Evolutionary conservation across 2,329 filamentous ascomycete genomes (phyloP).

Genomic region (Fusarium fujikuroi): DNA sequence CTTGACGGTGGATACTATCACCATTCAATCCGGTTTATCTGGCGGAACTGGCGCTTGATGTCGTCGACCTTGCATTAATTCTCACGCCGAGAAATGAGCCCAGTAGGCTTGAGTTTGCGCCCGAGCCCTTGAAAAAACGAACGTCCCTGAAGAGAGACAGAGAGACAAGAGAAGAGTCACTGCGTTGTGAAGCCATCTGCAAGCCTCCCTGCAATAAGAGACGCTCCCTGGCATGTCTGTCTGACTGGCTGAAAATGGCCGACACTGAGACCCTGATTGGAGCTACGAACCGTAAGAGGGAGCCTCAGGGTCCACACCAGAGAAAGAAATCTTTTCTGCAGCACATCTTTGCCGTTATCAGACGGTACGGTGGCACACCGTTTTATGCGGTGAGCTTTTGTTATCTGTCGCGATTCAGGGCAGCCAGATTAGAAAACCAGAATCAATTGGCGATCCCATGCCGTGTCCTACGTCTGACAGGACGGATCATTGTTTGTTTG

Average conservation of each 20-base stretch:
- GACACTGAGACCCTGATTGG: conserved; percentile 34
- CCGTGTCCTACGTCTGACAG: background rate
- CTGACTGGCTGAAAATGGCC: conserved; percentile 28
- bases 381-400: conserved; percentile 19
- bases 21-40: conserved; percentile 25
- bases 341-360: conserved; percentile 34
- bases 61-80: conserved; percentile 28
- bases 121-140: background rate
- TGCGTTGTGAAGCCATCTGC: conserved; percentile 2
- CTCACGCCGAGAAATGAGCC: conserved; percentile 14
- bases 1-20: conserved; percentile 30
- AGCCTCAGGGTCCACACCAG: conserved; percentile 46
- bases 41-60: conserved; percentile 26
- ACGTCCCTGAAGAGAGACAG: background rate
- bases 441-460: conserved; percentile 17
- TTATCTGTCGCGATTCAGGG: conserved; percentile 25
- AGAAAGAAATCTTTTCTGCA: background rate
- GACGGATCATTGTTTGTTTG: background rate
- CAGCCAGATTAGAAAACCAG: conserved; percentile 10
- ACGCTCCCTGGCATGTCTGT: conserved; percentile 7
- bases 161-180: background rate
- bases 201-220: conserved; percentile 6
- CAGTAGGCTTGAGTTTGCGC: conserved; percentile 1
- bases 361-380: conserved; percentile 22
- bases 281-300: conserved; percentile 14